A percentile compares a stretch with the other conserved stretches of the same genome.
These are phyloP conservation scores for Russula sp. DNA, from an alignment of 768 basidiomycete species.

Conservation along the genomic window DNA sequence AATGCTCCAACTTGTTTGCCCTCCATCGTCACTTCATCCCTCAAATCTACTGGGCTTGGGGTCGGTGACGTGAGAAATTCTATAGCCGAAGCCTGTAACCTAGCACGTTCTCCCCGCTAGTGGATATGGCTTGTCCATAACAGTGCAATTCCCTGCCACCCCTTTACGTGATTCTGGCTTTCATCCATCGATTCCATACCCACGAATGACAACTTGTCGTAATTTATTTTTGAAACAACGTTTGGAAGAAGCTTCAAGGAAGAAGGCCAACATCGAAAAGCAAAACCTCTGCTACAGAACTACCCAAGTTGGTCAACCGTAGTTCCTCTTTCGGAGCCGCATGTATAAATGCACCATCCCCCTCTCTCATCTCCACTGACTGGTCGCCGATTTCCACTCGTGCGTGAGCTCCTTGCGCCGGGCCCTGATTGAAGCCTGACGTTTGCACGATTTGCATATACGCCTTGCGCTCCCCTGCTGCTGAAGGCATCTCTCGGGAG, in stretches of 20 bases:
- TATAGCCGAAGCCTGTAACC: conserved; percentile 52
- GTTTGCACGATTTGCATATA: conserved; percentile 86
- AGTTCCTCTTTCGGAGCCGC: conserved; percentile 39
- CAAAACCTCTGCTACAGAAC: conserved; percentile 61
- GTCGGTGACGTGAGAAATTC: conserved; percentile 49
- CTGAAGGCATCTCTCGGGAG: conserved; percentile 38
- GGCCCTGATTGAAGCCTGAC: conserved; percentile 64
- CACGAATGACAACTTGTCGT: background rate
- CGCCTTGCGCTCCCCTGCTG: conserved; percentile 41
- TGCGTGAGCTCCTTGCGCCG: conserved; percentile 50
- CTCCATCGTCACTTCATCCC: conserved; percentile 48
- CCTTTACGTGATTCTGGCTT: conserved; percentile 10
- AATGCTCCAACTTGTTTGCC: conserved; percentile 54
- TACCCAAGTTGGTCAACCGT: conserved; percentile 57
- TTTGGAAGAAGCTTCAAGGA: background rate
- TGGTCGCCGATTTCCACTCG: conserved; percentile 39
- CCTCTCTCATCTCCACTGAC: conserved; percentile 61
- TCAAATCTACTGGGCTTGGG: conserved; percentile 46
- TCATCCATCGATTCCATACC: background rate
- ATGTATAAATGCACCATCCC: conserved; percentile 77
- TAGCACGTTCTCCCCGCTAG: conserved; percentile 19
- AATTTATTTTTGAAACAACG: background rate
- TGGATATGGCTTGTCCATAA: background rate
- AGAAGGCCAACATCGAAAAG: conserved; percentile 63
- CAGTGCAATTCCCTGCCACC: background rate